phyloP scores from a whole-genome alignment of 2,329 filamentous ascomycete species.

The Myriosclerotinia scirpicola region DNA sequence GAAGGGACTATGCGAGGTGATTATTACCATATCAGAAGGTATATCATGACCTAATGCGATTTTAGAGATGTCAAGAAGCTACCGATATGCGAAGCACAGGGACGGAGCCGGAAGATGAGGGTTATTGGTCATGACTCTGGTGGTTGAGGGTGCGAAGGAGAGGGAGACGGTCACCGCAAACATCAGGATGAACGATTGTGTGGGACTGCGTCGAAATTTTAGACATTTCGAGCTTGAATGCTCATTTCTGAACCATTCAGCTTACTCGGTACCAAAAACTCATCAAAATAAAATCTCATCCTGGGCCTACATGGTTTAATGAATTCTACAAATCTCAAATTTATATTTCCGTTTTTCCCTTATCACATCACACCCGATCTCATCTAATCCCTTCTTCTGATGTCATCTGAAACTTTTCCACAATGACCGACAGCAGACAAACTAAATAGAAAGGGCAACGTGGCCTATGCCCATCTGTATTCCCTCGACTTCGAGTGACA shows the following conservation, averaged over 20 bases:
- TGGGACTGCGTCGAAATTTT: not conserved
- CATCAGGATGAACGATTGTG: not conserved
- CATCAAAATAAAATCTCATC: not conserved
- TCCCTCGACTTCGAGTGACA: not conserved
- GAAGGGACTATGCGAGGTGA: conserved; percentile 28
- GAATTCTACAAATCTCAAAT: not conserved
- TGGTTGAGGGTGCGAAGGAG: no score
- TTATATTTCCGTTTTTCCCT: not conserved
- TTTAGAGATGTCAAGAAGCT: conserved; percentile 30
- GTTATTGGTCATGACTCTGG: conserved; percentile 30
- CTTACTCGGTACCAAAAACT: not conserved
- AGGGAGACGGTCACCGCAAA: not conserved
- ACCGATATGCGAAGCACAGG: conserved; percentile 21
- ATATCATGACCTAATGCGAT: conserved; percentile 15
- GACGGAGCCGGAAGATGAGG: conserved; percentile 29
- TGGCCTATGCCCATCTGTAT: not conserved
- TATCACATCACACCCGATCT: not conserved
- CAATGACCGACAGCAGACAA: not conserved
- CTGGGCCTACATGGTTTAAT: not conserved
- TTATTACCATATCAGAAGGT: not conserved
- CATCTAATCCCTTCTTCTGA: not conserved
- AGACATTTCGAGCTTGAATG: not conserved
- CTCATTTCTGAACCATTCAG: not conserved
- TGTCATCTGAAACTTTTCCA: not conserved
- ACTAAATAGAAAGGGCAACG: not conserved